Evolutionary conservation across 2,329 filamentous ascomycete genomes (phyloP), one percentile per base, ranked within the genome.

Genomic region (Claviceps africana): DNA sequence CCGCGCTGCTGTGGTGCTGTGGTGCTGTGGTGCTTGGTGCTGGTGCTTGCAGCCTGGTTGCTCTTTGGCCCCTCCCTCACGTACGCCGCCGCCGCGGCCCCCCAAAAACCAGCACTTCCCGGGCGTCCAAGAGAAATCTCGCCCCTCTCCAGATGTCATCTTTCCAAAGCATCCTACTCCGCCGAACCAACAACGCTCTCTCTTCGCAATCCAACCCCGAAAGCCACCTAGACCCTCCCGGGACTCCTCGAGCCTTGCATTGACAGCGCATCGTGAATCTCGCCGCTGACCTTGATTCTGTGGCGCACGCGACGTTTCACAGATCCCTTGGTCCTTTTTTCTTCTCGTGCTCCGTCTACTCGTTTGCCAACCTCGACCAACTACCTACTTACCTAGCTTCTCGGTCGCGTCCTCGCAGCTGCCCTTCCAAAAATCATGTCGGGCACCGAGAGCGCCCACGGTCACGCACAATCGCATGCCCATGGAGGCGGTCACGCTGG

Each of bases 391-490:
- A n/a, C n/a, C n/a, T n/a, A n/a, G n/a, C n/a, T 50, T 22, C 19
- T 28, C n/a, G 44, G 30, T 43, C 31, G 48, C 40, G 31, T 28
- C 25, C 45, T 22, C 45, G 22, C 53, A 48, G 39, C 33, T 42
- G 43, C 30, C 17, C 43, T 35, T 17, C 25, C 25, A 39, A 37
- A 43, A 17, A 51, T 49, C 39, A 51, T 80, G 77, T 70, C 75
- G 61, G 72, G 72, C 67, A 67, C 71, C 55, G 73, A 76, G 62
- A 65, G 63, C 59, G 62, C 63, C 52, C 64, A 52, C 39, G 19
- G 21, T 40, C 45, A 48, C n/a, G 46, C 46, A 25, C 46, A 40
- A 40, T 40, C 48, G 43, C 52, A 53, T 39, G 44, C 45, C 44
- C 52, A 54, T 43, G 40, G 45, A 39, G 30, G 64, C 56, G 62